Percentiles rank a stretch among this genome's conserved stretches.
Evolutionary conservation across 2,329 filamentous ascomycete species (phyloP).

Genomic region (Venturia pyrina): DNA sequence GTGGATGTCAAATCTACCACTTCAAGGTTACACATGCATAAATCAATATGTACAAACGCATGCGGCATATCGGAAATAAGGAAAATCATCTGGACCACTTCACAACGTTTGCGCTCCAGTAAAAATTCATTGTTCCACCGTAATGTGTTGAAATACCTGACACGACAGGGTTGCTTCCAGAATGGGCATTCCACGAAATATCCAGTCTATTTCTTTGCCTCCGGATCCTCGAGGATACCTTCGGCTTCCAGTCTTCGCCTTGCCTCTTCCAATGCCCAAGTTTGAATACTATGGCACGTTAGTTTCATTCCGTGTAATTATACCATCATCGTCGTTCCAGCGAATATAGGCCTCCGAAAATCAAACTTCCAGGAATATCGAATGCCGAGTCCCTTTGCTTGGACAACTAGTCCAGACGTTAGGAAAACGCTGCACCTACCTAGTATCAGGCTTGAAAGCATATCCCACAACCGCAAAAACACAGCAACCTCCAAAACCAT

Average conservation of each 20-base stretch:
- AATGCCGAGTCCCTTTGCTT: not conserved
- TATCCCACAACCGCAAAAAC: slow-evolving; percentile 67
- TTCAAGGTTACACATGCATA: not conserved
- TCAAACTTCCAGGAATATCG: not conserved
- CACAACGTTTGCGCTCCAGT: not conserved
- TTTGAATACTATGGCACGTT: slow-evolving; percentile 69
- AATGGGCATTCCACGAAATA: not conserved
- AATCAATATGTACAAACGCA: not conserved
- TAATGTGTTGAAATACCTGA: not conserved
- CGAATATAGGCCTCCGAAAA: not conserved
- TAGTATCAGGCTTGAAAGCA: slow-evolving; percentile 96
- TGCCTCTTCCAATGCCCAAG: slow-evolving; percentile 96
- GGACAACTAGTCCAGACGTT: not conserved
- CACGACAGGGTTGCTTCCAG: not conserved
- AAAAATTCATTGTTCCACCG: not conserved
- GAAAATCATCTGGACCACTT: not conserved
- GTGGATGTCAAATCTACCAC: not conserved
- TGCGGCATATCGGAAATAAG: not conserved
- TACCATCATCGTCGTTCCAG: not conserved
- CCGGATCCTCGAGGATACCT: slow-evolving; percentile 78
- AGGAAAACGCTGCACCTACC: slow-evolving; percentile 52
- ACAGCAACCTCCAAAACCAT: slow-evolving; percentile 74
- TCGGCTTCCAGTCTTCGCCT: slow-evolving; percentile 90
- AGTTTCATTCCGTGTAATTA: slow-evolving; percentile 14
- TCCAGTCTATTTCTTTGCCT: slow-evolving; percentile 18